Percentiles rank a stretch among this genome's conserved stretches.
phyloP scores from a whole-genome alignment of 169 alveolate species.

The Plasmodium blacklocki region DNA sequence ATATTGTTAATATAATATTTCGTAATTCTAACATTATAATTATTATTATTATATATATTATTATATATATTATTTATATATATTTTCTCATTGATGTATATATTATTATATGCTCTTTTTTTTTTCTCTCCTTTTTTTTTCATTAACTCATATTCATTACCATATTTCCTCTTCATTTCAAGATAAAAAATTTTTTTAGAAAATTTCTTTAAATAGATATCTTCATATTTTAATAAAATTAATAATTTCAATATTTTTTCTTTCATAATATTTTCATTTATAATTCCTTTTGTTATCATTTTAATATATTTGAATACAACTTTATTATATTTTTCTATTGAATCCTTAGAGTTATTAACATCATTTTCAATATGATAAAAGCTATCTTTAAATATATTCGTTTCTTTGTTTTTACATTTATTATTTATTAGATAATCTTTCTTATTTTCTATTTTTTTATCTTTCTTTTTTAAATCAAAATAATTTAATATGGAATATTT shows the following conservation, averaged over 20 bases:
- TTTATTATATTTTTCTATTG: conserved; percentile 7
- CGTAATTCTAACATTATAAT: no score
- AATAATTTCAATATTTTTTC: conserved; percentile 63
- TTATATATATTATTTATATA: conserved; percentile 55
- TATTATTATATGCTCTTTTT: conserved; percentile 8
- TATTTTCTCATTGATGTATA: conserved; percentile 25
- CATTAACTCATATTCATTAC: not conserved
- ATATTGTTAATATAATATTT: not conserved
- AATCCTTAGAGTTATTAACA: conserved; percentile 7
- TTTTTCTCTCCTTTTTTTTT: conserved; percentile 45
- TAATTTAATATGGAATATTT: conserved; percentile 61
- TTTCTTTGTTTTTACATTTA: not conserved
- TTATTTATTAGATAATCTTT: conserved; percentile 15
- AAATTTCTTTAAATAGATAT: conserved; percentile 54
- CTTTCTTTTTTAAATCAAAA: conserved; percentile 32
- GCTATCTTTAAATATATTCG: conserved; percentile 12
- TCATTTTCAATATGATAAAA: conserved; percentile 28
- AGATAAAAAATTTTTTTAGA: conserved; percentile 21
- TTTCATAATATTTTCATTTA: conserved; percentile 23
- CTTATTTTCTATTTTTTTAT: conserved; percentile 18
- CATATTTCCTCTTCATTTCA: conserved; percentile 30
- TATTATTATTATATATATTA: no score
- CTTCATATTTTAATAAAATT: conserved; percentile 39
- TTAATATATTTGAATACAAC: conserved; percentile 34
- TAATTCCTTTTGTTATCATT: conserved; percentile 17